Evolutionary conservation across 768 basidiomycete species (phyloP).

Genomic region (Clavulina sp.): DNA sequence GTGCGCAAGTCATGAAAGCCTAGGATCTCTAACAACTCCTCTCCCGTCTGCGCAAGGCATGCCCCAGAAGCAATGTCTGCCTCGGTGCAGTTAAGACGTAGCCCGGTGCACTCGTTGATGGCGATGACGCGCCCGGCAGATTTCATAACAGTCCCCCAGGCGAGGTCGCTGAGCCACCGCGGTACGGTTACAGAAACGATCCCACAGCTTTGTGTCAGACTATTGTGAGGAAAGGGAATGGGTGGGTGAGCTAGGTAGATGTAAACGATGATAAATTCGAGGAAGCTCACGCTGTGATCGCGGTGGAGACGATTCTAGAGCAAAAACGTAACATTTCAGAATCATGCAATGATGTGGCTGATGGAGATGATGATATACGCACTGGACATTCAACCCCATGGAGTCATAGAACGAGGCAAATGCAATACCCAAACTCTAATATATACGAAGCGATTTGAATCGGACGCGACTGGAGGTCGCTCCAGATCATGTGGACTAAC

Average conservation of each 20-base stretch:
- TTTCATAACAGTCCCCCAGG: conserved; percentile 11
- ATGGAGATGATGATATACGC: conserved; percentile 8
- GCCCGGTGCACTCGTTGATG: conserved; percentile 22
- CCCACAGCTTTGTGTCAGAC: background rate
- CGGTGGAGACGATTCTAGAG: conserved; percentile 16
- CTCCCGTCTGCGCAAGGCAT: conserved; percentile 21
- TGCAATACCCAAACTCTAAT: conserved; percentile 19
- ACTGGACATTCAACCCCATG: conserved; percentile 22
- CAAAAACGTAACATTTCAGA: too few relatives aligned
- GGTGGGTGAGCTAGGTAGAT: background rate
- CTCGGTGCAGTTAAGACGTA: conserved; percentile 18
- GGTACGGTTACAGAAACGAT: conserved; percentile 4
- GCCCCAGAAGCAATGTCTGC: conserved; percentile 16
- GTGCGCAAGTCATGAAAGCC: conserved; percentile 9
- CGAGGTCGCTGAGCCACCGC: conserved; percentile 6
- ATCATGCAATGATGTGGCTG: too few relatives aligned
- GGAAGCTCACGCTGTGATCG: conserved; percentile 13
- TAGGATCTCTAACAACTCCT: conserved; percentile 20
- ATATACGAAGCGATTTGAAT: background rate
- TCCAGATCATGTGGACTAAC: background rate
- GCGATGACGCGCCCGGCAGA: conserved; percentile 19
- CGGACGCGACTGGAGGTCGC: background rate
- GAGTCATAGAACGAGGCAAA: conserved; percentile 18
- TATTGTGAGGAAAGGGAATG: background rate
- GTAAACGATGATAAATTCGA: conserved; percentile 14